A percentile compares a stretch with the other conserved stretches of the same genome.
phyloP scores from a whole-genome alignment of 305 asterid species.

The Fraxinus greggii region DNA sequence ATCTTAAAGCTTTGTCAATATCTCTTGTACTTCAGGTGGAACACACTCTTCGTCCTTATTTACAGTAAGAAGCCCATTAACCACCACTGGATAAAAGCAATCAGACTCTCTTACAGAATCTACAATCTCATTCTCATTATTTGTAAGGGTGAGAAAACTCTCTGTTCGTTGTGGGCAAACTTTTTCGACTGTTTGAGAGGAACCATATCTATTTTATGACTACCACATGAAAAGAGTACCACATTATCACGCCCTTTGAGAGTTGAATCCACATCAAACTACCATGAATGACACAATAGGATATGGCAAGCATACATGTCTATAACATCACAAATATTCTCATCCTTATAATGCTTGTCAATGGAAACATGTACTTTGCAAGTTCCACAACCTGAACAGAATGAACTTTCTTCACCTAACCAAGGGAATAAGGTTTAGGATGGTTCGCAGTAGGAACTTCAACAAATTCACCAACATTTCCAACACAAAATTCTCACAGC shows the following conservation, averaged over 20 bases:
- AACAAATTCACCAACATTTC: too few species aligned
- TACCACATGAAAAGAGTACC: not conserved
- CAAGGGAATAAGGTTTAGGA: too few species aligned
- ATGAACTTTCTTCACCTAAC: not conserved
- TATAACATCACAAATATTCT: not conserved
- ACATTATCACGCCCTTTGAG: not conserved
- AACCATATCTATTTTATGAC: not conserved
- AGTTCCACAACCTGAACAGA: not conserved
- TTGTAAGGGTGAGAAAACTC: too few species aligned
- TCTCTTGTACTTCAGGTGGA: too few species aligned
- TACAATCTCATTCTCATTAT: too few species aligned
- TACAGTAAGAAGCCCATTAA: too few species aligned
- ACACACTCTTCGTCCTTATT: too few species aligned
- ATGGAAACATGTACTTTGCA: too few species aligned
- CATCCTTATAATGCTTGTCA: not conserved
- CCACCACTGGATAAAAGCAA: too few species aligned
- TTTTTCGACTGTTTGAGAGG: not conserved
- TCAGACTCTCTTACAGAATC: too few species aligned
- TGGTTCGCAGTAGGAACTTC: too few species aligned
- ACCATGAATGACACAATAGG: not conserved
- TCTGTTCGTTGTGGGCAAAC: not conserved
- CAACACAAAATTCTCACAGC: not conserved
- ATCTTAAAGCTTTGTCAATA: too few species aligned
- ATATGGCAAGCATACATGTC: not conserved
- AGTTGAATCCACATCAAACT: not conserved